Evolutionary conservation across 768 basidiomycete genomes (phyloP), one percentile per base, ranked within the genome.

Genomic region (Phaeotremella skinneri): DNA sequence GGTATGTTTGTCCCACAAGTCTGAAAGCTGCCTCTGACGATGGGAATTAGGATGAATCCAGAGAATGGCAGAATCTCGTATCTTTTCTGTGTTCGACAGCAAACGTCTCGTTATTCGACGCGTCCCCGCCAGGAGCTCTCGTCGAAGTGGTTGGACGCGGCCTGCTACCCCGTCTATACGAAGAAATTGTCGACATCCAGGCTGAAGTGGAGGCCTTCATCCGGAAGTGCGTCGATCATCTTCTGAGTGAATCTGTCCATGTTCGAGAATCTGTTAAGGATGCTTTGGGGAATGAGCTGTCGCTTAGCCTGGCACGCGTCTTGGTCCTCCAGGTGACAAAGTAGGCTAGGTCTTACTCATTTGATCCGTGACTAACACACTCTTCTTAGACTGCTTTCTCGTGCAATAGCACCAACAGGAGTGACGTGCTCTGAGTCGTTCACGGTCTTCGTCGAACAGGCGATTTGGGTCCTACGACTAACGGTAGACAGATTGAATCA

Each of bases 31-130:
- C 29, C 21, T 48, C 32, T 52, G 14, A 31, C 32, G 30, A 55
- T 29, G 26, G 17, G 39, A 52, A 59, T 34, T 53, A 90, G 88
- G 88, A 90, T 20, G 81, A 84, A 64, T 83, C 85, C 41, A 83
- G 81, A 34, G 87, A 90, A 64, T 96, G 91, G 91, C 86, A 89
- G 67, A 90, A 92, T 70, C 78, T 90, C 13, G 86, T 88, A 0
- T 78, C 90, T 23, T 89, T 87, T 76, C 79, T 93, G 37, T 84
- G 88, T 2, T 83, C 88, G 0, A 81, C 86, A n/a, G 85, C 3
- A 79, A 83, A 4, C 87, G 87, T 61, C 78, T 84, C 20, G 78
- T 80, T 39, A 83, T 87, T 16, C 78, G 80, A 43, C 80, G 82
- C 30, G 80, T 85, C 41, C 78, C 85, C 34, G 81, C 89, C 69